Base-by-base conservation (phyloP, 2,329 filamentous ascomycete species). In the Talaromyces rugulosus region DNA sequence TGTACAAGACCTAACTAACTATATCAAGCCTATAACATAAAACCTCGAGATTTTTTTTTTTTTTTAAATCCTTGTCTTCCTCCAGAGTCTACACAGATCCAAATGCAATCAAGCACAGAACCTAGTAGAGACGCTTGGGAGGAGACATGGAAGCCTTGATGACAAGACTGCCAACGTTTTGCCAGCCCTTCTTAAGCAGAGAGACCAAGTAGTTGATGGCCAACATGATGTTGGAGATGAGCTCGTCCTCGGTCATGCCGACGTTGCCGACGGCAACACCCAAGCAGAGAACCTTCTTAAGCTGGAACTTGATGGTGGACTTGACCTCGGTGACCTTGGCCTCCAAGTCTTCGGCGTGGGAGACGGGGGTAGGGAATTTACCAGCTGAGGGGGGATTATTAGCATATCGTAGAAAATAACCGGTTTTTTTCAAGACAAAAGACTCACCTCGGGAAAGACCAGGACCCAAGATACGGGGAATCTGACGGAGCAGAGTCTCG, bases 301-400 rank as follows among this genome's bases (percentile, higher is more conserved):
- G 87, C 88, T 99, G 93, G 90, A 99, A 99, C 90, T 99, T 99
- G 90, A 99, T 98, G 82, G 95, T 99, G 75, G 92, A 96, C 90
- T 97, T 98, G 88, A 99, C 94, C 81, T 99, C 95, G 84, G 85
- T 96, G 86, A 98, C 92, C 89, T 96, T 97, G 86, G 83, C 87
- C 80, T 83, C 85, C 72, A 99, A 89, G 80, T 98, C 94, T 78
- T 99, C 95, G 80, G 85, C 81, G 90, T 99, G 95, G 69, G 93
- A 97, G 83, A 99, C 91, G 72, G 95, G 95, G 69, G 94, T 96
- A 68, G 95, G 95, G 91, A 99, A 99, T 88, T 99, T 99, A 86
- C 95, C 95, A 78, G 95, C 93, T 93, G 80, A 72, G 66, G 70
- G 69, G 67, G 53, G 69, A 56, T n/a, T 8, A 66, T 75, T 59